Base-by-base conservation (phyloP, 2,329 filamentous ascomycete species). In the Penicillium sp. region DNA sequence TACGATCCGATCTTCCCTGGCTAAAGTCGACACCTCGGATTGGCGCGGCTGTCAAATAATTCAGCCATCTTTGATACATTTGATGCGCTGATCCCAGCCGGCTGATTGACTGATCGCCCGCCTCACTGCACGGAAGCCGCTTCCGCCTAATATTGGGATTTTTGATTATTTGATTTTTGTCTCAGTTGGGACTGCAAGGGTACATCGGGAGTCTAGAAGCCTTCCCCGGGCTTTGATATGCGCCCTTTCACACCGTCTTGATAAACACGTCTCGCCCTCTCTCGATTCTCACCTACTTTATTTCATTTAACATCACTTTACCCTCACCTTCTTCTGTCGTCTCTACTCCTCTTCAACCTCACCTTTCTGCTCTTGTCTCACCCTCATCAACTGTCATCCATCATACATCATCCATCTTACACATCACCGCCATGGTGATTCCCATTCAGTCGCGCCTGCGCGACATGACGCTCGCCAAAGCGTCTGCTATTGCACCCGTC, bases 121-220 rank as follows among this genome's bases (percentile, higher is more conserved):
- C 46, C 44, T 22, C 20, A 22, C 20, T 39, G 54, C 54, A 56
- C 54, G 56, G 56, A 51, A 57, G 42, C 36, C 46, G 33, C 51
- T 47, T 55, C 56, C 56, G 51, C 50, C 36, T 20, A 38, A 51
- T 43, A 27, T 16, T 41, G 31, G 35, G 41, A 13, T 30, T 46
- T 38, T 43, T 33, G 25, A 50, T 31, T 53, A 46, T 30, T 27
- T 43, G 31, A 43, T 48, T 57, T 59, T 44, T 40, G 50, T 62
- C 54, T 62, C 47, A 58, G 46, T 57, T 46, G 49, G 44, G 39
- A 38, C 59, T 63, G 60, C 59, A 63, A 63, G 61, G 61, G 57
- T 62, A 43, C 47, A 43, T 51, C 53, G 59, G 56, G 49, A 58
- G 58, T 61, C 61, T 63, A 63, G 61, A 63, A 62, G 58, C 51